A percentile compares a stretch with the other conserved stretches of the same genome.
These are phyloP conservation scores for Fusarium anguioides DNA, from an alignment of 2,329 filamentous ascomycete species.

Conservation along the genomic window DNA sequence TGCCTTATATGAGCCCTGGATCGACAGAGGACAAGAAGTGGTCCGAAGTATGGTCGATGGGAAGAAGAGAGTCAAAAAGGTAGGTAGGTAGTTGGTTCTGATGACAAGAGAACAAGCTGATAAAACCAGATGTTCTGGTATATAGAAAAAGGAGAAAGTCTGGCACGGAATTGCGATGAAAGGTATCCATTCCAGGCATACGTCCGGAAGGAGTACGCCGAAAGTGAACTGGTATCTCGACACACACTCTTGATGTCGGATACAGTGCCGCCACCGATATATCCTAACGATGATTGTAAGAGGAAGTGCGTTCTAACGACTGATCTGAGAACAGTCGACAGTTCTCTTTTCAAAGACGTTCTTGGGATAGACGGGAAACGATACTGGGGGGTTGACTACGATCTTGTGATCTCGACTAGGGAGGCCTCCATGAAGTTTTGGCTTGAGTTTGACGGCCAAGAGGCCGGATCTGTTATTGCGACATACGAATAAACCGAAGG, in stretches of 20 bases:
- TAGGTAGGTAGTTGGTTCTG: too few relatives aligned
- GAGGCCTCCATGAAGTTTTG: neutral
- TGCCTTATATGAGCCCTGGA: neutral
- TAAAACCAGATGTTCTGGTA: conserved; percentile 29
- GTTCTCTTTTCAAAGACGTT: neutral
- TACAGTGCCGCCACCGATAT: neutral
- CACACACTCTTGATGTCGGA: neutral
- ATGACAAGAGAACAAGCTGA: too few relatives aligned
- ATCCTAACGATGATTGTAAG: neutral
- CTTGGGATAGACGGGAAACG: neutral
- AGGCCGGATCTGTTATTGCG: neutral
- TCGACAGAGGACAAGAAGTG: neutral
- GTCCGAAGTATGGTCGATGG: too few relatives aligned
- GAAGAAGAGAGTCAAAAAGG: too few relatives aligned
- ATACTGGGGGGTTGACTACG: neutral
- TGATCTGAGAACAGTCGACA: neutral
- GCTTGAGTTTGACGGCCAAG: neutral
- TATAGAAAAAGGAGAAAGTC: conserved; percentile 29
- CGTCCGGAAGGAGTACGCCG: neutral
- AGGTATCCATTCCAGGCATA: neutral
- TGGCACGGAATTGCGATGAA: conserved; percentile 18
- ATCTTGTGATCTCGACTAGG: neutral
- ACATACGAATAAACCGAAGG: neutral
- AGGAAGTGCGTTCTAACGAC: neutral
- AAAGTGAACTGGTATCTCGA: neutral